Conservation (phyloP, 2,329 filamentous ascomycete species). For the Neocucurbitaria cava region DNA sequence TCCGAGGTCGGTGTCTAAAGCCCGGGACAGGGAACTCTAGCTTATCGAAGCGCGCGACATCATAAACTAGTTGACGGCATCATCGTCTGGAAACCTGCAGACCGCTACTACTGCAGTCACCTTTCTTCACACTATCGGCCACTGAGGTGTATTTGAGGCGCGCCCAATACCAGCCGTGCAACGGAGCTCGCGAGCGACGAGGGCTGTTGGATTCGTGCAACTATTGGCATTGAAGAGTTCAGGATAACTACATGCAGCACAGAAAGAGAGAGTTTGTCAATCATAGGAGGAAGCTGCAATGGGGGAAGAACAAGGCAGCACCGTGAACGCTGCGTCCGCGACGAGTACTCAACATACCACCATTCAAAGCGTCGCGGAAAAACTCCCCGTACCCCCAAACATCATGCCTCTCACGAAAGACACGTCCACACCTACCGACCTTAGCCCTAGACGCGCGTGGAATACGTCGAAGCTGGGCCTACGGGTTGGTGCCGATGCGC, state of each 20-base stretch:
- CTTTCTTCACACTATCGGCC: background rate
- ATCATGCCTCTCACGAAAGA: conserved; percentile 4
- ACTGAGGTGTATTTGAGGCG: too few species aligned
- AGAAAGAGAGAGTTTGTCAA: conserved; percentile 34
- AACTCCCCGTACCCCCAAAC: background rate
- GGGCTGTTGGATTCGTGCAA: background rate
- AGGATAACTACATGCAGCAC: conserved; percentile 37
- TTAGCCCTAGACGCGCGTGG: conserved; percentile 56
- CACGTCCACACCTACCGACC: background rate
- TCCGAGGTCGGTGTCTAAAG: conserved; percentile 26
- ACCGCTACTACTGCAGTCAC: conserved; percentile 1
- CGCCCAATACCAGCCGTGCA: background rate
- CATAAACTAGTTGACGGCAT: conserved; percentile 2
- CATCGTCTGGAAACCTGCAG: background rate
- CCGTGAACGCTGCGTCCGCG: conserved; percentile 7
- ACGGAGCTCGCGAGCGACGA: background rate
- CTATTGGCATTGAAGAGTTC: background rate
- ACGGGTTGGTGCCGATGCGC: conserved; percentile 71
- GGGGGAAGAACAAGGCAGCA: conserved; percentile 27
- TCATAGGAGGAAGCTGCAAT: conserved; percentile 41
- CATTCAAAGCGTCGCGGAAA: background rate
- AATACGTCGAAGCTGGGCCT: conserved; percentile 76
- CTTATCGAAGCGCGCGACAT: background rate
- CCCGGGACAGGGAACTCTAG: conserved; percentile 12
- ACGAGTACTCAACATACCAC: background rate